Base-by-base conservation (phyloP, 2,329 filamentous ascomycete species). In the Sporothrix brunneoviolacea region DNA sequence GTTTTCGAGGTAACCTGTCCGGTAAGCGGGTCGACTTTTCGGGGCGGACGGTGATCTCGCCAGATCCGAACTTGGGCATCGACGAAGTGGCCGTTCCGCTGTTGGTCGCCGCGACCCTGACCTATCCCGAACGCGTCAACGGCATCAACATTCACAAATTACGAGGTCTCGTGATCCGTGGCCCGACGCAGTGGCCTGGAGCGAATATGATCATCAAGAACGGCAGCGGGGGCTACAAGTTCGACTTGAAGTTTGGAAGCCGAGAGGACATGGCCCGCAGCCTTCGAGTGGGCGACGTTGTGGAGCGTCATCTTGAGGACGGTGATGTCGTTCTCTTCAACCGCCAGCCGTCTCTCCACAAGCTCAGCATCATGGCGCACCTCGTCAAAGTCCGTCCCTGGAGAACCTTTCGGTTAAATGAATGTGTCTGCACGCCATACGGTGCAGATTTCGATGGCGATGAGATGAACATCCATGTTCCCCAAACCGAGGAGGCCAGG, bases 1-100 rank as follows among this genome's bases (percentile, higher is more conserved):
- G 93, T 48, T 98, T 98, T 69, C 85, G 93, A 70, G 93, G 94
- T 52, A 98, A 98, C 61, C 69, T 98, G 53, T 97, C 91, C 0
- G 93, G 93, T 64, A 98, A 98, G 69, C 91, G 93, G 77, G 93
- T 98, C 49, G 91, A 98, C 65, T 98, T 97, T 68, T 98, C 93
- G 10, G 93, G 90, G 16, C 83, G 93, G 65, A 98, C 93, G 0
- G 93, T 98, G 67, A 98, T 98, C 67, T 95, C 91, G 1, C 93
- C 93, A 0, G 93, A 98, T 67, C 93, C 93, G 3, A 98, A 98
- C 60, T 68, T 98, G 43, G 83, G 86, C 16, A 89, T 98, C 57
- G 89, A 97, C 58, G 84, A 98, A 67, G 93, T 98, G 32, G 91
- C 91, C 4, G 84, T 98, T 27, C 93, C 93, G 1, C 76, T 86